A percentile compares a stretch with the other conserved stretches of the same genome.
These are phyloP conservation scores for Pythium plurisporium DNA, from an alignment of 352 stramenopile genomes.

Conservation along the genomic window DNA sequence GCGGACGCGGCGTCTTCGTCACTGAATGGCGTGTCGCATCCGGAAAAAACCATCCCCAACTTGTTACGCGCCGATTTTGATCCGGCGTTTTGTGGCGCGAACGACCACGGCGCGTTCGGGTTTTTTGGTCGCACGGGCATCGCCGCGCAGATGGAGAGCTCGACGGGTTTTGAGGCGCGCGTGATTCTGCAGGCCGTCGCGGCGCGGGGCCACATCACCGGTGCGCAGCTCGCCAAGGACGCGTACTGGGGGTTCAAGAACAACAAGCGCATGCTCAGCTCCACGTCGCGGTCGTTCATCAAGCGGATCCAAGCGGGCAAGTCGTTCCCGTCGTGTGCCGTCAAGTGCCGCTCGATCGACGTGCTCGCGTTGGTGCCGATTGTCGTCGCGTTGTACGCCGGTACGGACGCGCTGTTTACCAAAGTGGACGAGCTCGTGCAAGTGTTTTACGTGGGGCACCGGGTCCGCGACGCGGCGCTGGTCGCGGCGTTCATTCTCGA, in stretches of 20 bases:
- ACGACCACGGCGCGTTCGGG: slow-evolving; percentile 35
- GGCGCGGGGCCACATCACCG: slow-evolving; percentile 61
- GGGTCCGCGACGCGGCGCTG: slow-evolving; percentile 63
- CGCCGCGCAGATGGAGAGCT: slow-evolving; percentile 54
- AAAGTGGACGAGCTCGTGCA: slow-evolving; percentile 79
- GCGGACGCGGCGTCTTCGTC: slow-evolving; percentile 72
- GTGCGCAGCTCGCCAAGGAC: slow-evolving; percentile 70
- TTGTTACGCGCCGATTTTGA: slow-evolving; percentile 68
- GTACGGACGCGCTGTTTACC: slow-evolving; percentile 73
- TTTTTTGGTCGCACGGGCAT: slow-evolving; percentile 28
- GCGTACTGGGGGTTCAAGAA: slow-evolving; percentile 83
- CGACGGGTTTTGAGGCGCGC: slow-evolving; percentile 70
- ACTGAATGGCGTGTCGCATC: slow-evolving; percentile 71
- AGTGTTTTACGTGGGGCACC: slow-evolving; percentile 71
- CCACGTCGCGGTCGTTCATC: slow-evolving; percentile 68
- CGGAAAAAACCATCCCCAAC: slow-evolving; percentile 78
- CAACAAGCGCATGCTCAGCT: slow-evolving; percentile 62
- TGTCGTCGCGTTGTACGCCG: slow-evolving; percentile 73
- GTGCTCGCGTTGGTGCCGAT: slow-evolving; percentile 68
- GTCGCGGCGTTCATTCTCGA: slow-evolving; percentile 76
- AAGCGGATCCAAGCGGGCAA: slow-evolving; percentile 72
- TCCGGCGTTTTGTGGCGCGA: slow-evolving; percentile 69
- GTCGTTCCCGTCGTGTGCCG: slow-evolving; percentile 60
- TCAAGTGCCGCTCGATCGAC: slow-evolving; percentile 79
- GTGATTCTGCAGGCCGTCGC: slow-evolving; percentile 73